A percentile compares a stretch with the other conserved stretches of the same genome.
These are phyloP conservation scores for Falciphora oryzae DNA, from an alignment of 2,329 filamentous ascomycete species.

Conservation along the genomic window DNA sequence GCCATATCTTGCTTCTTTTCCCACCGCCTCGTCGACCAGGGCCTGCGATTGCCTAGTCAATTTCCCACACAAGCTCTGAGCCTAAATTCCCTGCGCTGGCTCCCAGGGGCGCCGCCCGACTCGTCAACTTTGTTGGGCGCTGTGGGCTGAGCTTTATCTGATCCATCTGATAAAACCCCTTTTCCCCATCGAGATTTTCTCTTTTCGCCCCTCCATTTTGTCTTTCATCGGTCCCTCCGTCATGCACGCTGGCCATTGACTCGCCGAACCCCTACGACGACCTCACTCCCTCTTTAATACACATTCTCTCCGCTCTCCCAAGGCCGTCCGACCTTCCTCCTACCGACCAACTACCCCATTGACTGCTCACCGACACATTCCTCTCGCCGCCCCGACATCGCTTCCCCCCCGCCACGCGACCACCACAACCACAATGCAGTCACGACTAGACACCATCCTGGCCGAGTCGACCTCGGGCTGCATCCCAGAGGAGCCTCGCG, in stretches of 20 bases:
- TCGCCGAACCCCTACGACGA: neutral
- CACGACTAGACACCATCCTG: slow-evolving; percentile 32
- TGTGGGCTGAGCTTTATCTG: neutral
- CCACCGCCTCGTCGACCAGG: neutral
- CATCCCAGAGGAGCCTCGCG: slow-evolving; percentile 37
- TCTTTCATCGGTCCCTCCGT: neutral
- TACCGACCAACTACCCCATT: neutral
- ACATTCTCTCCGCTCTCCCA: neutral
- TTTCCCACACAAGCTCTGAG: neutral
- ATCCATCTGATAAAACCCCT: slow-evolving; percentile 6
- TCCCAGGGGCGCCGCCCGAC: too few relatives aligned
- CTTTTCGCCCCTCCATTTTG: neutral
- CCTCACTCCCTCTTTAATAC: slow-evolving; percentile 3
- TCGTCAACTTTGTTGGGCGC: neutral
- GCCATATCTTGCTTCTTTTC: neutral
- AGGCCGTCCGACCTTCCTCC: slow-evolving; percentile 13
- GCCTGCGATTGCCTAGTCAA: neutral
- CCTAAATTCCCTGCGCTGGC: neutral
- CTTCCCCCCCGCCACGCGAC: slow-evolving; percentile 15
- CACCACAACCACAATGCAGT: slow-evolving; percentile 29
- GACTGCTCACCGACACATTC: neutral
- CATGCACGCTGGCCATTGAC: neutral
- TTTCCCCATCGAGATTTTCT: neutral
- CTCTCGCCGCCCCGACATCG: neutral
- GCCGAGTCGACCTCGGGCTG: slow-evolving; percentile 34